phyloP scores from a whole-genome alignment of 148 eudicot genomes.

The Vaccinium macrocarpon region DNA sequence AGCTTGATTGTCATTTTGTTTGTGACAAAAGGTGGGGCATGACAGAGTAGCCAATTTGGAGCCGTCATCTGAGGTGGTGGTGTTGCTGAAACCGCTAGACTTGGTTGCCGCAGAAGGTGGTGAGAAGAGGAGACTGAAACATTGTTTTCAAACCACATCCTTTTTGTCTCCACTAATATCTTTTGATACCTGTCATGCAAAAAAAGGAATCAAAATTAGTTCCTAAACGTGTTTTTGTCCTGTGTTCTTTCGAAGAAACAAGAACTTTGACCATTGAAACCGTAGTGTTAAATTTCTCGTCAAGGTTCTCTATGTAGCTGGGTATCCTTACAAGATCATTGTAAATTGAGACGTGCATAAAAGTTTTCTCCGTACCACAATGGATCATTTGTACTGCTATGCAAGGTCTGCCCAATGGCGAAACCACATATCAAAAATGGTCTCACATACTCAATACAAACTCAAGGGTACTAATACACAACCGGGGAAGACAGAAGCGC shows the following conservation, averaged over 20 bases:
- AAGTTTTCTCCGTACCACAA: neutral
- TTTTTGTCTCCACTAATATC: neutral
- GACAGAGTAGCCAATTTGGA: neutral
- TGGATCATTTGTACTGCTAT: neutral
- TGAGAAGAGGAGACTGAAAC: neutral
- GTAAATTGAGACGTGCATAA: neutral
- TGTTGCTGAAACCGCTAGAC: neutral
- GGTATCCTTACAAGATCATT: neutral
- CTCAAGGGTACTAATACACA: neutral
- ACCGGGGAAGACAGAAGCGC: neutral
- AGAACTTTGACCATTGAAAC: neutral
- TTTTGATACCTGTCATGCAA: no score
- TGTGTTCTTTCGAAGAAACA: neutral
- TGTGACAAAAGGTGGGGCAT: neutral
- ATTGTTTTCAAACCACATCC: neutral
- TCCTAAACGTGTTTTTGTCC: neutral
- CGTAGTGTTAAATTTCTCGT: neutral
- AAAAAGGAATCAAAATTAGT: neutral
- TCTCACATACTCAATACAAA: neutral
- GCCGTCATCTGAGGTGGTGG: neutral
- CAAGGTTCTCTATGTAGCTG: no score
- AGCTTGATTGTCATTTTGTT: no score
- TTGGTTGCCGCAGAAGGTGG: neutral
- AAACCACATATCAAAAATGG: no score
- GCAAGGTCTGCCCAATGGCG: no score